Conservation (phyloP, 2,329 filamentous ascomycete genomes). For the Diplocarpon rosae region DNA sequence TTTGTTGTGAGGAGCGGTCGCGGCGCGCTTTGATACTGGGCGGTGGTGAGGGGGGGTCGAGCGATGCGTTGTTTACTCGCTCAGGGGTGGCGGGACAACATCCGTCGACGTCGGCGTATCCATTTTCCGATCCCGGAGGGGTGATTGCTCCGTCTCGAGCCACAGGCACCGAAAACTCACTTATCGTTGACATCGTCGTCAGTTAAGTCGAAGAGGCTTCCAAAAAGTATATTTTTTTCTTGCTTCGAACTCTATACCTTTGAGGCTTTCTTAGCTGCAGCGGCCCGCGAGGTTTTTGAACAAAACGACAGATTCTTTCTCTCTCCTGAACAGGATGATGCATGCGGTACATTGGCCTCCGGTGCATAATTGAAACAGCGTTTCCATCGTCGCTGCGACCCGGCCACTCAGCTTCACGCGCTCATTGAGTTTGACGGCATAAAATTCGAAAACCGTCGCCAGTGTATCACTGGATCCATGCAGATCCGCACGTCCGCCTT, state of each 20-base stretch:
- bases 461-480: slow-evolving; percentile 16
- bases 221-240: neutral
- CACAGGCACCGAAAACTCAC: neutral
- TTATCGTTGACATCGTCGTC: neutral
- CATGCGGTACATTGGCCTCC: neutral
- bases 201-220: neutral
- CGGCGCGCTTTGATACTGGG: slow-evolving; percentile 16
- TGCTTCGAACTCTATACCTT: neutral
- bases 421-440: slow-evolving; percentile 1
- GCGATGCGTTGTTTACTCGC: slow-evolving; percentile 14
- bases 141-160: slow-evolving; percentile 4
- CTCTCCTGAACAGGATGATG: slow-evolving; percentile 1
- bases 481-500: slow-evolving; percentile 2
- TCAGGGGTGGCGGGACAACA: slow-evolving; percentile 7
- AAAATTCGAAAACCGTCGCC: slow-evolving; percentile 4
- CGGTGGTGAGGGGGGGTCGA: slow-evolving; percentile 15
- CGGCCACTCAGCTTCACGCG: slow-evolving; percentile 5
- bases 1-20: slow-evolving; percentile 18
- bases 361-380: neutral
- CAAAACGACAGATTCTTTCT: neutral
- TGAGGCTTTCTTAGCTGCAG: neutral
- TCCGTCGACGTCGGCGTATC: neutral
- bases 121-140: slow-evolving; percentile 1
- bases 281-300: slow-evolving; percentile 6
- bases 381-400: slow-evolving; percentile 8